phyloP scores from a whole-genome alignment of 192 early-diverging fungal species.

The Coemansia sp. region DNA sequence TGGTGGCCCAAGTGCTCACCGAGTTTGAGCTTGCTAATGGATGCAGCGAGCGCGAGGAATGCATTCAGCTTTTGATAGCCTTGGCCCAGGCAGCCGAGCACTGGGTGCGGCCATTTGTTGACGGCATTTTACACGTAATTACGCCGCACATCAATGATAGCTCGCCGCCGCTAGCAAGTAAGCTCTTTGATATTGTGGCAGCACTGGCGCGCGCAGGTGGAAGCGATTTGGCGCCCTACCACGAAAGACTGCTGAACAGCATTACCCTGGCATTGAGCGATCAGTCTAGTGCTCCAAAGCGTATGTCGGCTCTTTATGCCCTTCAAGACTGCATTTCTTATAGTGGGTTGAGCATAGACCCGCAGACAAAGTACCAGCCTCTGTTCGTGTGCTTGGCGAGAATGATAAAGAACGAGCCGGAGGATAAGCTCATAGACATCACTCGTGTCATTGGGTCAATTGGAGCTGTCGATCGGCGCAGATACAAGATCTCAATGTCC shows the following conservation, averaged over 20 bases:
- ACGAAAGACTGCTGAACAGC: constrained; percentile 80
- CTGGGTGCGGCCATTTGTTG: constrained; percentile 93
- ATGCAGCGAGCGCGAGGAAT: constrained; percentile 47
- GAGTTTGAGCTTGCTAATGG: constrained; percentile 89
- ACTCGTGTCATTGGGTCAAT: constrained; percentile 92
- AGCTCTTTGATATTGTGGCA: constrained; percentile 64
- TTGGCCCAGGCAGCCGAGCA: constrained; percentile 81
- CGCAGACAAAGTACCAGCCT: constrained; percentile 86
- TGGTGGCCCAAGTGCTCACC: constrained; percentile 87
- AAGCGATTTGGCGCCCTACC: constrained; percentile 79
- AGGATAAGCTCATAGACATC: constrained; percentile 77
- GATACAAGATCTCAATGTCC: constrained; percentile 11
- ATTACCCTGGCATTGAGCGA: constrained; percentile 92
- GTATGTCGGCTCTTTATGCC: constrained; percentile 86
- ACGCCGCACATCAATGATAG: constrained; percentile 82
- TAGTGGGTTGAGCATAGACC: constrained; percentile 90
- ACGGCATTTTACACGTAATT: constrained; percentile 82
- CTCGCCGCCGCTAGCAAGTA: constrained; percentile 66
- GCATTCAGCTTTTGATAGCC: constrained; percentile 69
- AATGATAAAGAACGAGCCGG: constrained; percentile 85
- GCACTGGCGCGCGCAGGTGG: constrained; percentile 85
- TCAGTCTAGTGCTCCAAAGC: constrained; percentile 78
- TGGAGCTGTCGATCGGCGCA: constrained; percentile 93
- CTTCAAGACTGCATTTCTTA: constrained; percentile 85
- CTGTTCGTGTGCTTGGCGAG: constrained; percentile 76